A percentile compares a stretch with the other conserved stretches of the same genome.
These are phyloP conservation scores for Ensete glaucum DNA, from an alignment of 176 grass and related monocot species.

Conservation along the genomic window DNA sequence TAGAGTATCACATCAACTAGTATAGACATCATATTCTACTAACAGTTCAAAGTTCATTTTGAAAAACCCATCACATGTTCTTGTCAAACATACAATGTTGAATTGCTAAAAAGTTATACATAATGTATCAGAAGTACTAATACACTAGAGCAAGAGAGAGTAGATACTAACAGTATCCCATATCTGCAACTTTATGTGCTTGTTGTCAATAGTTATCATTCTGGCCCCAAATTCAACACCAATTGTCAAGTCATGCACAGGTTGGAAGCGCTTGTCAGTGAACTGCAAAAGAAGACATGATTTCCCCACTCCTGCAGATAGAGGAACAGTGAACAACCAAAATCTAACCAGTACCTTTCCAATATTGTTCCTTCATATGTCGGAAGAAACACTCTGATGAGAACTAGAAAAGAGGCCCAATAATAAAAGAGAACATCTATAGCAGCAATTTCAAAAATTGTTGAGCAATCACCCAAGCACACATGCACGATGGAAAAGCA, in stretches of 20 bases:
- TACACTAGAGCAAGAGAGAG: constrained; percentile 15
- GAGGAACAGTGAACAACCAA: background rate
- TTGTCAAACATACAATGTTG: no score
- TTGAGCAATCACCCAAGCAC: background rate
- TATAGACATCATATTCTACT: no score
- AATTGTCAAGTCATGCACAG: constrained; percentile 53
- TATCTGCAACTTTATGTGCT: constrained; percentile 54
- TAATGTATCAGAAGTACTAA: background rate
- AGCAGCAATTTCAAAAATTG: background rate
- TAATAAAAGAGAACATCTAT: background rate
- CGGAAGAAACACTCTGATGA: background rate
- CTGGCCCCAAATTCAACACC: constrained; percentile 47
- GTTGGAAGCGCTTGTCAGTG: constrained; percentile 48
- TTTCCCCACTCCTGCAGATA: constrained; percentile 42
- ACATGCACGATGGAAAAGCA: background rate
- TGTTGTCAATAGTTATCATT: constrained; percentile 43
- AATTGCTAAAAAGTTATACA: no score
- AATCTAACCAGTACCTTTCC: background rate
- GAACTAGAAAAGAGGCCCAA: background rate
- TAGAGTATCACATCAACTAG: no score
- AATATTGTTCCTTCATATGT: background rate
- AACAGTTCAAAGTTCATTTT: no score
- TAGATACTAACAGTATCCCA: constrained; percentile 44
- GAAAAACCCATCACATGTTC: no score
- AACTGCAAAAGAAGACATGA: constrained; percentile 56